Percentiles rank a stretch among this genome's conserved stretches.
phyloP scores from a whole-genome alignment of 208 protist genomes.

The Trypanosoma vivax region DNA sequence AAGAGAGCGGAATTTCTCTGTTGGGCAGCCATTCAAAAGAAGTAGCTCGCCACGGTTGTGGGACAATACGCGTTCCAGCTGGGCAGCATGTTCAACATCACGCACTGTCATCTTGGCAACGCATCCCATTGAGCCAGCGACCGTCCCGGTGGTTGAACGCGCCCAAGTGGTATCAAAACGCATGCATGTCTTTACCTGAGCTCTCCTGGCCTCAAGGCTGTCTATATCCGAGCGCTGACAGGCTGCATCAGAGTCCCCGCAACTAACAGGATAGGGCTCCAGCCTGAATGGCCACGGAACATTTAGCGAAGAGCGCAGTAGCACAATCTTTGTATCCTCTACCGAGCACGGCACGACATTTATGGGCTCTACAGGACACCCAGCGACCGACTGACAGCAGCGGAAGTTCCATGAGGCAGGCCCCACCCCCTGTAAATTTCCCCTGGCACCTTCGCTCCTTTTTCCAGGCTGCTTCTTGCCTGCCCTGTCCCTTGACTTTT shows the following conservation, averaged over 20 bases:
- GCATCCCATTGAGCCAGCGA: background rate
- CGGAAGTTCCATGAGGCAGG: constrained; percentile 14
- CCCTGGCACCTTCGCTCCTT: background rate
- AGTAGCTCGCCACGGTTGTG: background rate
- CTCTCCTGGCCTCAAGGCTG: too few species aligned
- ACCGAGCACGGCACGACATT: background rate
- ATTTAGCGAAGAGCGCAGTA: constrained; percentile 12
- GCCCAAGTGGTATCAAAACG: constrained; percentile 9
- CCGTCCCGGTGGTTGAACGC: background rate
- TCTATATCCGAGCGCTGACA: too few species aligned
- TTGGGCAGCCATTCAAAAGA: constrained; percentile 18
- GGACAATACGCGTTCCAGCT: constrained; percentile 4
- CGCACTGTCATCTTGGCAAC: background rate
- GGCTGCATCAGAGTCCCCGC: too few species aligned
- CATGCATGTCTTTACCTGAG: too few species aligned
- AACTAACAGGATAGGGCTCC: constrained; percentile 1
- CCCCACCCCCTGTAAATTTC: background rate
- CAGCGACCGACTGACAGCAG: constrained; percentile 2
- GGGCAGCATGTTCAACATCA: constrained; percentile 8
- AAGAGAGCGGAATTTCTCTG: constrained; percentile 11
- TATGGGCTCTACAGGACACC: background rate
- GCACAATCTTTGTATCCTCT: constrained; percentile 11
- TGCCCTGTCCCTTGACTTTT: too few species aligned
- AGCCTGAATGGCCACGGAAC: constrained; percentile 19
- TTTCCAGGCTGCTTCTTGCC: background rate